Conservation (phyloP, 495 filamentous ascomycete genomes). For the Viridothelium virens region DNA sequence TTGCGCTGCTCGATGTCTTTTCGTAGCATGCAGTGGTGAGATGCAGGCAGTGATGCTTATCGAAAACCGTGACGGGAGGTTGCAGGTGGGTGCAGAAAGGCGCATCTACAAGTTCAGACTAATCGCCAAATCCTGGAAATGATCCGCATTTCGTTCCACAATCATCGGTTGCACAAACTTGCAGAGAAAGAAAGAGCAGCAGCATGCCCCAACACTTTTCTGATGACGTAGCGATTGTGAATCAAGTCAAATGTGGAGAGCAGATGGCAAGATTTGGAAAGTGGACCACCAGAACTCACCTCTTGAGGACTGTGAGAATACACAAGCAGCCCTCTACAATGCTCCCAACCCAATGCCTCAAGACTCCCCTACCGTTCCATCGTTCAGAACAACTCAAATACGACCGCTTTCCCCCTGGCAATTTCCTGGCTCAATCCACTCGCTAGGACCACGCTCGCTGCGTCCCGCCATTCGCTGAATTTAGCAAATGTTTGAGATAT, state of each 20-base stretch:
- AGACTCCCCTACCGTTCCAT: no score
- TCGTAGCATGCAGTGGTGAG: no score
- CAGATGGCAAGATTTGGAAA: not conserved
- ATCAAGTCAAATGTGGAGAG: not conserved
- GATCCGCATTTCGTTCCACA: not conserved
- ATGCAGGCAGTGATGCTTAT: not conserved
- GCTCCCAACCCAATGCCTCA: no score
- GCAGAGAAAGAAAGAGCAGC: not conserved
- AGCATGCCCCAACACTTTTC: not conserved
- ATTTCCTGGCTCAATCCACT: not conserved
- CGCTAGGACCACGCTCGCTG: not conserved
- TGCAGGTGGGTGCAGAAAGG: not conserved
- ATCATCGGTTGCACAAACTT: not conserved
- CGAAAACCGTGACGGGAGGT: not conserved
- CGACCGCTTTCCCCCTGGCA: no score
- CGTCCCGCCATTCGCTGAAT: not conserved
- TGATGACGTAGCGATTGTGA: slow-evolving; percentile 4
- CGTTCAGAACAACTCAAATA: no score
- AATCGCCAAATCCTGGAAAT: not conserved
- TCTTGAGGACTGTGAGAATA: not conserved
- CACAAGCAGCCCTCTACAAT: no score
- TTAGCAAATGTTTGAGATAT: not conserved
- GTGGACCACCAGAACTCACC: not conserved
- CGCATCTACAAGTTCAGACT: not conserved
- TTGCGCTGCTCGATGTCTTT: not conserved